Percentiles rank a stretch among this genome's conserved stretches.
Conservation (phyloP, 1,284 basidiomycete genomes). For the Austroboletus novae-zelandiae region DNA sequence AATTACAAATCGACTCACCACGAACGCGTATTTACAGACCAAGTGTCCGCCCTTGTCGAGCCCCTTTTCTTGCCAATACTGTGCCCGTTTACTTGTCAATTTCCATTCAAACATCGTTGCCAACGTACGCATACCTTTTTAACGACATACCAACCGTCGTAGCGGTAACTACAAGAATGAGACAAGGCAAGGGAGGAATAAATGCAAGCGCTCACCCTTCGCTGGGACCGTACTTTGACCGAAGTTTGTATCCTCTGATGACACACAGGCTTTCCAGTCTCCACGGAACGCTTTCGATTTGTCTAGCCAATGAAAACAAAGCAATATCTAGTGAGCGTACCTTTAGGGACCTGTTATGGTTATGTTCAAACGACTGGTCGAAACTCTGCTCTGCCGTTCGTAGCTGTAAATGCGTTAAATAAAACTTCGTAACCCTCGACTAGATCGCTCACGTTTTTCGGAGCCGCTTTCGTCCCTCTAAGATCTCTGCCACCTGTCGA, state of each 20-base stretch:
- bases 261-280: constrained; percentile 74
- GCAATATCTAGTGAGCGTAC: too few relatives aligned
- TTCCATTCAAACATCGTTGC: neutral
- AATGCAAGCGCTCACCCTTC: constrained; percentile 54
- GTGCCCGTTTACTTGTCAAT: neutral
- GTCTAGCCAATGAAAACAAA: too few relatives aligned
- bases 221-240: constrained; percentile 63
- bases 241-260: constrained; percentile 77
- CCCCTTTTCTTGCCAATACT: constrained; percentile 73
- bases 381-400: too few relatives aligned
- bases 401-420: too few relatives aligned
- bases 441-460: too few relatives aligned
- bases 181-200: neutral
- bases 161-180: constrained; percentile 60
- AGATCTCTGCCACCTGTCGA: too few relatives aligned
- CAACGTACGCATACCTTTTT: constrained; percentile 49
- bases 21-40: constrained; percentile 79
- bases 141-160: constrained; percentile 79
- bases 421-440: too few relatives aligned
- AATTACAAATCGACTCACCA: constrained; percentile 43
- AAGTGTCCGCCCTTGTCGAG: constrained; percentile 60
- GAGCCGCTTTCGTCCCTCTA: too few relatives aligned
- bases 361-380: too few relatives aligned
- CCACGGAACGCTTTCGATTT: constrained; percentile 53
- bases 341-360: too few relatives aligned